Evolutionary conservation across 768 basidiomycete species (phyloP).

Genomic region (Phylloporus arenicola): DNA sequence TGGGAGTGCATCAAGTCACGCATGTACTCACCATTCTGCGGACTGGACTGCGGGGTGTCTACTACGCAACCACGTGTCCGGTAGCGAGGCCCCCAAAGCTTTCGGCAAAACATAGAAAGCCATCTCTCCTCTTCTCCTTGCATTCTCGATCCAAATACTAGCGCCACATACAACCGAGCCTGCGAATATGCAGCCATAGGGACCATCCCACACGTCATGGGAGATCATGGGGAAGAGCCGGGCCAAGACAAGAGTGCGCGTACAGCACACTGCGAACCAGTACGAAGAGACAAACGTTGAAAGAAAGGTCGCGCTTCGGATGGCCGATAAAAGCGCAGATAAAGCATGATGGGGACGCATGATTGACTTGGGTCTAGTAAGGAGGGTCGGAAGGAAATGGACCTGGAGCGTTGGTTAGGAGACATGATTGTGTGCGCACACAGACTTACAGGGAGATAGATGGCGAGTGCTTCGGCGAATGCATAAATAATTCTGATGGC

Average conservation of each 20-base stretch:
- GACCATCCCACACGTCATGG: slow-evolving; percentile 78
- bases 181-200: slow-evolving; percentile 58
- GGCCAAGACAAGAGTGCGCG: slow-evolving; percentile 61
- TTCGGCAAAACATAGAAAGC: slow-evolving; percentile 72
- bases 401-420: slow-evolving; percentile 39
- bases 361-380: slow-evolving; percentile 53
- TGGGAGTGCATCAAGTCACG: neutral
- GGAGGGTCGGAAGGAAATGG: slow-evolving; percentile 61
- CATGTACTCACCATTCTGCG: slow-evolving; percentile 48
- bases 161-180: slow-evolving; percentile 68
- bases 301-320: slow-evolving; percentile 68
- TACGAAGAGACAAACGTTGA: slow-evolving; percentile 65
- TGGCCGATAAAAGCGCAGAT: slow-evolving; percentile 41
- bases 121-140: slow-evolving; percentile 68
- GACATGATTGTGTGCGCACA: neutral
- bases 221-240: slow-evolving; percentile 60
- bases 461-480: slow-evolving; percentile 56
- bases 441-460: slow-evolving; percentile 66
- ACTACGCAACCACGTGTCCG: slow-evolving; percentile 47
- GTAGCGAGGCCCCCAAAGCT: slow-evolving; percentile 60
- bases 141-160: slow-evolving; percentile 77
- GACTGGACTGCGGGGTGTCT: slow-evolving; percentile 36
- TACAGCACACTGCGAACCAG: slow-evolving; percentile 66
- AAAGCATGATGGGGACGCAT: slow-evolving; percentile 40
- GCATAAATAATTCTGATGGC: slow-evolving; percentile 47